Conservation (phyloP, 108 stramenopile genomes). For the Fragilaria radians region DNA sequence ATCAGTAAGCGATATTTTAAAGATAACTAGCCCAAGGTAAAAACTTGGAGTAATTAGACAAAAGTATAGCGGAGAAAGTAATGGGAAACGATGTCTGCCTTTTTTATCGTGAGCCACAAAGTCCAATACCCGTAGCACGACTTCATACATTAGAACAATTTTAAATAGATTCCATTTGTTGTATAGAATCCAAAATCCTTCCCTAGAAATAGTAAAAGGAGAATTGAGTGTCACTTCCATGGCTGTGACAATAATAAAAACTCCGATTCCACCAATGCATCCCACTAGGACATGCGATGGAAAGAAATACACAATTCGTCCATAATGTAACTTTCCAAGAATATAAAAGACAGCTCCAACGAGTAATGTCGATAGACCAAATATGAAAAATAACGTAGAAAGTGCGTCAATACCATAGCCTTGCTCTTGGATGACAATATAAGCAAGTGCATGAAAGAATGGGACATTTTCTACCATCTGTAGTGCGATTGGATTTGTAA, state of each 20-base stretch:
- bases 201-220: slow-evolving; percentile 30
- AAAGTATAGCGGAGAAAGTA: slow-evolving; percentile 78
- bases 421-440: slow-evolving; percentile 49
- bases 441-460: slow-evolving; percentile 56
- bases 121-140: slow-evolving; percentile 45
- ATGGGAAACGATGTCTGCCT: slow-evolving; percentile 49
- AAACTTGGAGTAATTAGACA: slow-evolving; percentile 71
- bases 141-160: slow-evolving; percentile 55
- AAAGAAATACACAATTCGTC: slow-evolving; percentile 74
- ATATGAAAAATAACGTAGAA: slow-evolving; percentile 70
- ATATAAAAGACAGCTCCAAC: slow-evolving; percentile 66
- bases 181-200: slow-evolving; percentile 18
- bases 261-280: slow-evolving; percentile 83
- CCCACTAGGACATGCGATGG: slow-evolving; percentile 80
- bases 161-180: slow-evolving; percentile 32
- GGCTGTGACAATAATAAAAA: slow-evolving; percentile 61
- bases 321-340: slow-evolving; percentile 59
- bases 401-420: slow-evolving; percentile 62
- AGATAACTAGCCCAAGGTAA: slow-evolving; percentile 30
- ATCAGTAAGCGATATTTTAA: slow-evolving; percentile 22
- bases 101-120: slow-evolving; percentile 30
- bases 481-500: slow-evolving; percentile 61
- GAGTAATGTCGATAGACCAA: slow-evolving; percentile 58
- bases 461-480: slow-evolving; percentile 89
- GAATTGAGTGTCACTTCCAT: slow-evolving; percentile 66